phyloP scores from a whole-genome alignment of 192 early-diverging fungal genomes.

The Irineochytrium annulatum region DNA sequence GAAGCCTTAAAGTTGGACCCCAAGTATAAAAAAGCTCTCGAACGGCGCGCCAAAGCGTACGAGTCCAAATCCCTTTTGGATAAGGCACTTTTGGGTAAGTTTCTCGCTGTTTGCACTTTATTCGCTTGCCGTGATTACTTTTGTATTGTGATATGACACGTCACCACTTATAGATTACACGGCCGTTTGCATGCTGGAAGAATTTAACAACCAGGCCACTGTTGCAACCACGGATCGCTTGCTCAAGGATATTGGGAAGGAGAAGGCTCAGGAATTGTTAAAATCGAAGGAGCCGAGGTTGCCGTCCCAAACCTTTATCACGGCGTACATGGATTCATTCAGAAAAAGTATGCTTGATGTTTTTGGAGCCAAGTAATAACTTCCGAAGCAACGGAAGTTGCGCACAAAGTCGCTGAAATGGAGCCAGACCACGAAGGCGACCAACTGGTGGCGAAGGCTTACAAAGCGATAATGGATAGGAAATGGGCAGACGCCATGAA shows the following conservation, averaged over 20 bases:
- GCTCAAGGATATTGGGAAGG: slow-evolving; percentile 75
- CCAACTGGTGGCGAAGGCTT: slow-evolving; percentile 49
- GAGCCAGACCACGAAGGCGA: slow-evolving; percentile 24
- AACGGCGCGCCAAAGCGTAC: slow-evolving; percentile 66
- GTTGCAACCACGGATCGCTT: slow-evolving; percentile 81
- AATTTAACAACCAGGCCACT: slow-evolving; percentile 82
- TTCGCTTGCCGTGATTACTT: background rate
- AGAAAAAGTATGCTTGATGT: slow-evolving; percentile 44
- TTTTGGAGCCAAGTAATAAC: slow-evolving; percentile 11
- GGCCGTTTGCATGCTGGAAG: slow-evolving; percentile 88
- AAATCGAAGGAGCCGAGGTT: slow-evolving; percentile 58
- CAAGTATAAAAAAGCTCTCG: slow-evolving; percentile 84
- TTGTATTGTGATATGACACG: background rate
- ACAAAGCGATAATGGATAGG: slow-evolving; percentile 50
- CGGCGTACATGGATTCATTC: slow-evolving; percentile 93
- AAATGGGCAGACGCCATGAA: slow-evolving; percentile 31
- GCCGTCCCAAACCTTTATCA: slow-evolving; percentile 86
- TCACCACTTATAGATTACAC: slow-evolving; percentile 64
- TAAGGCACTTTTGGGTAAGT: slow-evolving; percentile 58
- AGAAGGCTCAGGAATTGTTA: slow-evolving; percentile 72
- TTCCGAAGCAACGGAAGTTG: slow-evolving; percentile 7
- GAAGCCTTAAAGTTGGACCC: slow-evolving; percentile 73
- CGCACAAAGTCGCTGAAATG: slow-evolving; percentile 17
- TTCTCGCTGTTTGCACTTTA: slow-evolving; percentile 15
- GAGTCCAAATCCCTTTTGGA: slow-evolving; percentile 46